These are phyloP conservation scores for Malassezia sp. DNA, from an alignment of 1,284 basidiomycete species.

Conservation along the genomic window DNA sequence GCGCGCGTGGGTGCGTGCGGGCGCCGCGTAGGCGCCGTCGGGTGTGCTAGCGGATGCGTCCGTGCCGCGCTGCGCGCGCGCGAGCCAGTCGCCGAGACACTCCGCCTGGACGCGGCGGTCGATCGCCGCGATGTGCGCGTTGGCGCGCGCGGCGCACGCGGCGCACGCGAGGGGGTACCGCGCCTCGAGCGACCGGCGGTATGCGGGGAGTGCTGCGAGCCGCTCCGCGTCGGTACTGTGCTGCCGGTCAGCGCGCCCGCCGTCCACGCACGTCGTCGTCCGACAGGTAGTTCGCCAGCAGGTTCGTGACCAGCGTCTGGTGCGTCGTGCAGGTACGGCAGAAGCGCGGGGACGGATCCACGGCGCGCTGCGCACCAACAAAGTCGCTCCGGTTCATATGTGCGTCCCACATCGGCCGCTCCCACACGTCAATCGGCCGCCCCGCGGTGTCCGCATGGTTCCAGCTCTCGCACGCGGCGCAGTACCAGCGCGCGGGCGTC, in stretches of 20 bases:
- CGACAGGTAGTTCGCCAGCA: constrained; percentile 32
- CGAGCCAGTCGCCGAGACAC: constrained; percentile 24
- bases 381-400: constrained; percentile 17
- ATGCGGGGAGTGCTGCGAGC: constrained; percentile 17
- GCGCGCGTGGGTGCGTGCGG: too few species aligned
- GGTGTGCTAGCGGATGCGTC: too few species aligned
- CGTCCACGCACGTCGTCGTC: constrained; percentile 20
- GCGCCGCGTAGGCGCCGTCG: too few species aligned
- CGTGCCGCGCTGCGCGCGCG: too few species aligned
- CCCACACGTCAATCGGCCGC: constrained; percentile 20
- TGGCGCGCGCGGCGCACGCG: constrained; percentile 19
- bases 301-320: constrained; percentile 30
- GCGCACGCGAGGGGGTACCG: constrained; percentile 30
- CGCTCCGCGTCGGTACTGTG: constrained; percentile 11
- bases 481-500: constrained; percentile 31
- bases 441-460: constrained; percentile 24
- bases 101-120: constrained; percentile 23
- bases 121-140: constrained; percentile 16
- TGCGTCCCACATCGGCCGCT: constrained; percentile 28
- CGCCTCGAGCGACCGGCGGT: constrained; percentile 23
- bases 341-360: constrained; percentile 14
- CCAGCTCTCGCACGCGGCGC: constrained; percentile 28
- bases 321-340: constrained; percentile 38
- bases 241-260: too few species aligned
- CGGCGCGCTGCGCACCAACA: neutral